A percentile compares a stretch with the other conserved stretches of the same genome.
Conservation (phyloP, 1,139 yeast species). For the Arxiozyma slooffiae region DNA sequence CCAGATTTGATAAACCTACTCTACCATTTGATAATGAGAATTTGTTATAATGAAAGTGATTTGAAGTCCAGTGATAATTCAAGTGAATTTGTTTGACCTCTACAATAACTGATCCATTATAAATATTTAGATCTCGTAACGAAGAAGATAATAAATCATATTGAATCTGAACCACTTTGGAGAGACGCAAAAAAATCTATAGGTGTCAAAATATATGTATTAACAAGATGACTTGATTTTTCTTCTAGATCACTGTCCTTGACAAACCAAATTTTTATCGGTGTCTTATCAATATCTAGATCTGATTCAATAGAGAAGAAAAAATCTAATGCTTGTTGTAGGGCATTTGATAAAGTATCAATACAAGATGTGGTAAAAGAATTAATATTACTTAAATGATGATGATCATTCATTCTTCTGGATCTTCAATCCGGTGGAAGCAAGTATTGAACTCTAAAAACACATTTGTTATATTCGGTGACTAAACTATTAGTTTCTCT, state of each 20-base stretch:
- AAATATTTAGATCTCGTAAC: conserved; percentile 19
- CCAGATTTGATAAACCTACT: conserved; percentile 69
- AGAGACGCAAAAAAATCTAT: conserved; percentile 23
- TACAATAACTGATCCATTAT: conserved; percentile 25
- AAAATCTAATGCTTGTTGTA: conserved; percentile 20
- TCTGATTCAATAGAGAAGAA: conserved; percentile 18
- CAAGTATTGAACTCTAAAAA: conserved; percentile 44
- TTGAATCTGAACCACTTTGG: conserved; percentile 19
- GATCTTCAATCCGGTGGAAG: conserved; percentile 17
- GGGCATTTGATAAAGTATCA: conserved; percentile 15
- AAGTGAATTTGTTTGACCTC: conserved; percentile 24
- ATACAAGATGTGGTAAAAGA: conserved; percentile 19
- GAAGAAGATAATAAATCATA: conserved; percentile 12
- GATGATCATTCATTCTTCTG: conserved; percentile 15
- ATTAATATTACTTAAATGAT: conserved; percentile 12
- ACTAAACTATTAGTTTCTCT: conserved; percentile 33
- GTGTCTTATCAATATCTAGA: conserved; percentile 16
- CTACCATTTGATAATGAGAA: conserved; percentile 37
- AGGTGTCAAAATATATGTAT: conserved; percentile 25
- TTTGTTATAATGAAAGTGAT: conserved; percentile 26
- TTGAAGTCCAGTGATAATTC: conserved; percentile 32
- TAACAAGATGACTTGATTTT: conserved; percentile 4
- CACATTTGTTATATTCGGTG: conserved; percentile 47
- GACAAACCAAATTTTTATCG: conserved; percentile 30
- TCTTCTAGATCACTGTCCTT: conserved; percentile 11